Evolutionary conservation across 176 grass and related monocot species (phyloP).

Genomic region (Zoysia japonica): DNA sequence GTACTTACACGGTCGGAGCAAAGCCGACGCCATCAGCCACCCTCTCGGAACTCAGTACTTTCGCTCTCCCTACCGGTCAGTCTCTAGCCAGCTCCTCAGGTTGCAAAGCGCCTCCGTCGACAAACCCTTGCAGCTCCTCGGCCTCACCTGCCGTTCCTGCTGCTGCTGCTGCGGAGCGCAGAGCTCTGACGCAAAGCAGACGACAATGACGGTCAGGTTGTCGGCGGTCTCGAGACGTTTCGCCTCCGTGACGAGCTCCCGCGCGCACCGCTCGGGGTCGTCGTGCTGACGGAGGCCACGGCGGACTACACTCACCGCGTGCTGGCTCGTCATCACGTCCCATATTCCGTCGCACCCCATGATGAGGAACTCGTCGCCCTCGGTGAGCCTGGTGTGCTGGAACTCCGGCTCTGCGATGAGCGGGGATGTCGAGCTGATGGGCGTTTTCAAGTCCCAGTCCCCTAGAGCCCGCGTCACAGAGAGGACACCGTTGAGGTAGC

Average conservation of each 20-base stretch:
- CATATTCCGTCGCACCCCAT: conserved; percentile 81
- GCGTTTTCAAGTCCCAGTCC: conserved; percentile 89
- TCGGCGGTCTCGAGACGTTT: conserved; percentile 59
- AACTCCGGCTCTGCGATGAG: conserved; percentile 87
- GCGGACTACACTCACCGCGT: conserved; percentile 63
- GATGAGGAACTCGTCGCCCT: conserved; percentile 80
- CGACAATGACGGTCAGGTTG: conserved; percentile 68
- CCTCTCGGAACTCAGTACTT: not conserved
- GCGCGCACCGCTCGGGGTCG: conserved; percentile 53
- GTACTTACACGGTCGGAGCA: conserved; percentile 47
- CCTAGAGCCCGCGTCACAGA: conserved; percentile 78
- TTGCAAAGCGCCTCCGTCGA: conserved; percentile 64
- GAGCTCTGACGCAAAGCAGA: conserved; percentile 60
- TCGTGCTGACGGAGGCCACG: conserved; percentile 61
- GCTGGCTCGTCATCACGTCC: conserved; percentile 78
- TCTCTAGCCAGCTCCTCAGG: conserved; percentile 65
- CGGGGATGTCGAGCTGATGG: conserved; percentile 48
- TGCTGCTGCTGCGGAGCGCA: not conserved
- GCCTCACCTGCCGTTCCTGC: not conserved
- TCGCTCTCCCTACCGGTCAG: conserved; percentile 17
- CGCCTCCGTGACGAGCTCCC: conserved; percentile 74
- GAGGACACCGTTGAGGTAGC: conserved; percentile 87
- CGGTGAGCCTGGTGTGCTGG: conserved; percentile 38
- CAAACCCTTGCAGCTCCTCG: conserved; percentile 64
- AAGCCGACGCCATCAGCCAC: not conserved